Percentiles rank a stretch among this genome's conserved stretches.
These are phyloP conservation scores for Paraconiothyrium brasiliense DNA, from an alignment of 2,329 filamentous ascomycete genomes.

Conservation along the genomic window DNA sequence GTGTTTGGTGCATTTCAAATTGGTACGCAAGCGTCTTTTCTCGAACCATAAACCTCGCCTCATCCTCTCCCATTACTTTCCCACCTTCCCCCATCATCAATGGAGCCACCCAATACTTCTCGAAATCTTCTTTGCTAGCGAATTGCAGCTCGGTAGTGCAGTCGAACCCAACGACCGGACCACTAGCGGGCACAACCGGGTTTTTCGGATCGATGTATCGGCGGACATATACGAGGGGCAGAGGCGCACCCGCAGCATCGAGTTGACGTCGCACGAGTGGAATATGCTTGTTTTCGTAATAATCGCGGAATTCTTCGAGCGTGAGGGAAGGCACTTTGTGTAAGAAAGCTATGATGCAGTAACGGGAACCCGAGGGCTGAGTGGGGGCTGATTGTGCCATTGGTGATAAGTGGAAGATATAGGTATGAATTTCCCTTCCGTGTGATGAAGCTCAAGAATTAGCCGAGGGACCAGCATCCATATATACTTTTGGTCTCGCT, in stretches of 20 bases:
- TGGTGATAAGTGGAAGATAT: neutral
- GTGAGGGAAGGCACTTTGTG: neutral
- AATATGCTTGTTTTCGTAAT: constrained; percentile 7
- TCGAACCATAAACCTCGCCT: constrained; percentile 1
- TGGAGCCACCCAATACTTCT: constrained; percentile 2
- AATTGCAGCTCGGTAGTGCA: constrained; percentile 7
- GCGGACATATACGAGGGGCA: neutral
- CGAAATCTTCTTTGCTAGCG: constrained; percentile 4
- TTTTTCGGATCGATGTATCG: constrained; percentile 1
- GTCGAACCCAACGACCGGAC: neutral
- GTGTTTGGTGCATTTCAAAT: constrained; percentile 3
- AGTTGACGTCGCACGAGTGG: neutral
- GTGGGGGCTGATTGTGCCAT: constrained; percentile 1
- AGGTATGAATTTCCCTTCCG: neutral
- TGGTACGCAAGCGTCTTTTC: constrained; percentile 2
- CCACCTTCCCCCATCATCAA: constrained; percentile 2
- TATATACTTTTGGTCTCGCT: neutral
- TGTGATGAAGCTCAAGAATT: neutral
- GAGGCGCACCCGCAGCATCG: neutral
- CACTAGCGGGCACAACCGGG: constrained; percentile 3
- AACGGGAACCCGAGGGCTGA: neutral
- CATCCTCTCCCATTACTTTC: neutral
- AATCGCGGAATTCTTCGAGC: neutral
- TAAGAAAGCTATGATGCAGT: constrained; percentile 9
- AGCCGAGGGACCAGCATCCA: neutral